Conservation (phyloP, 768 basidiomycete species). For the Phaffia tasmanica region DNA sequence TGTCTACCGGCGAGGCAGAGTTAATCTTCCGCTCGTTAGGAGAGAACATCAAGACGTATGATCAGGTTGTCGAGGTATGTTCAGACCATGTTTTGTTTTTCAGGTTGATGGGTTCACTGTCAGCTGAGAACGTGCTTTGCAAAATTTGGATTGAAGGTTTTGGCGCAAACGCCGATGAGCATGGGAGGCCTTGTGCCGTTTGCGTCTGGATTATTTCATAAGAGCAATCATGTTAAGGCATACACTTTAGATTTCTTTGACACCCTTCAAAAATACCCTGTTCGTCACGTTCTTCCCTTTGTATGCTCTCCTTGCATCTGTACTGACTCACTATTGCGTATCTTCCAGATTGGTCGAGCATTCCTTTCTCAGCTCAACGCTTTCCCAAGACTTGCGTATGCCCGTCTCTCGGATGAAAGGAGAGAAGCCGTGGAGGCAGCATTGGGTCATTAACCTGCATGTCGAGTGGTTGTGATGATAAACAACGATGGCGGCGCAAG, state of each 20-base stretch:
- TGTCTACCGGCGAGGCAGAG: slow-evolving; percentile 62
- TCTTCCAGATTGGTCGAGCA: slow-evolving; percentile 58
- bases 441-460: too few species aligned
- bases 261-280: slow-evolving; percentile 62
- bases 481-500: too few species aligned
- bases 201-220: slow-evolving; percentile 84
- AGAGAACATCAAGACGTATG: slow-evolving; percentile 63
- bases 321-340: too few species aligned
- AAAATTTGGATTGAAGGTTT: neutral
- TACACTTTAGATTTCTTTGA: slow-evolving; percentile 74
- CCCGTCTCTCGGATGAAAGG: slow-evolving; percentile 47
- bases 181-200: slow-evolving; percentile 52
- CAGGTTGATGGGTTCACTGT: neutral
- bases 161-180: slow-evolving; percentile 9
- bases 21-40: slow-evolving; percentile 63
- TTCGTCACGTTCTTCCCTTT: slow-evolving; percentile 39
- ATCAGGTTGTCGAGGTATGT: slow-evolving; percentile 76
- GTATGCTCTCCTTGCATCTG: neutral
- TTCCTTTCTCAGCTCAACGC: slow-evolving; percentile 71
- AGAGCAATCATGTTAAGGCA: slow-evolving; percentile 61
- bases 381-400: slow-evolving; percentile 79
- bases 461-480: too few species aligned
- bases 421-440: neutral
- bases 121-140: neutral
- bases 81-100: slow-evolving; percentile 3